A percentile compares a stretch with the other conserved stretches of the same genome.
These are phyloP conservation scores for Naganishia randhawae DNA, from an alignment of 768 basidiomycete genomes.

Conservation along the genomic window DNA sequence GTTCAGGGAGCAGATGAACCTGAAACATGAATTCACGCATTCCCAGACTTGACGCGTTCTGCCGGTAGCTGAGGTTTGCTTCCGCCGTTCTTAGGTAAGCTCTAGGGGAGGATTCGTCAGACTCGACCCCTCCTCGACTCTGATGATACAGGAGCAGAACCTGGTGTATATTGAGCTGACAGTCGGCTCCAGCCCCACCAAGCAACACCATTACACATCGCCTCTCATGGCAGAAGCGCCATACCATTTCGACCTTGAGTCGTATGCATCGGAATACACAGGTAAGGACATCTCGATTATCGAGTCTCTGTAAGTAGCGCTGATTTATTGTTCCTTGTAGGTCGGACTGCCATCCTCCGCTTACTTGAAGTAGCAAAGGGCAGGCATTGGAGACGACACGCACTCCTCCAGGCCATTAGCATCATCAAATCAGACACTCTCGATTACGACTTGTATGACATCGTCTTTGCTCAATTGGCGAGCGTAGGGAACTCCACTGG, in stretches of 20 bases:
- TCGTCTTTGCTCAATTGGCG: background rate
- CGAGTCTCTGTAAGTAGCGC: background rate
- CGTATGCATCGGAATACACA: constrained; percentile 25
- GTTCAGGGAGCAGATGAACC: background rate
- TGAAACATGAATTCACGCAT: background rate
- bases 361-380: constrained; percentile 12
- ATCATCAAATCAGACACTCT: constrained; percentile 25
- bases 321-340: background rate
- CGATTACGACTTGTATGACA: constrained; percentile 23
- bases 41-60: background rate
- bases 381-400: background rate
- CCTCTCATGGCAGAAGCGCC: background rate
- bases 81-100: constrained; percentile 7
- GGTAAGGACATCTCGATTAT: background rate
- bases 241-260: constrained; percentile 14
- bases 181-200: too few species aligned
- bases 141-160: too few species aligned
- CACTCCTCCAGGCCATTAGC: constrained; percentile 12
- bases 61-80: background rate
- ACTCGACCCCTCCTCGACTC: too few species aligned
- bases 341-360: constrained; percentile 28
- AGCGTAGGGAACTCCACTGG: background rate
- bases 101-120: background rate
- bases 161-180: too few species aligned
- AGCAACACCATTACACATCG: background rate